These are phyloP conservation scores for Atkinsonella texensis DNA, from an alignment of 2,329 filamentous ascomycete species.

Conservation along the genomic window DNA sequence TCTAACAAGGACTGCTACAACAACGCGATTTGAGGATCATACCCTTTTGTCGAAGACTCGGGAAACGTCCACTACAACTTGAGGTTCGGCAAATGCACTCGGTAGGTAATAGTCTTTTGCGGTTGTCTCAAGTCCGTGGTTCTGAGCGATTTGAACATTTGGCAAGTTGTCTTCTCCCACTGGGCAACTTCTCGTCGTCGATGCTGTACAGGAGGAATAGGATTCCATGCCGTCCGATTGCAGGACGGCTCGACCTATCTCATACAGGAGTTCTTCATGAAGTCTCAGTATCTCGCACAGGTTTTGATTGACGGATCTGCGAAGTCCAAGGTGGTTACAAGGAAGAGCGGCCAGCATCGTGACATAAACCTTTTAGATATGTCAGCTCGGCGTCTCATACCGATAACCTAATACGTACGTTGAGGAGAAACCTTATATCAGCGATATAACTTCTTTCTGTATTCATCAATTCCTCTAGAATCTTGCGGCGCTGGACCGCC, in stretches of 20 bases:
- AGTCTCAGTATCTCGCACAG: constrained; percentile 68
- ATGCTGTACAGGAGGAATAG: constrained; percentile 35
- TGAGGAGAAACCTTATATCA: constrained; percentile 75
- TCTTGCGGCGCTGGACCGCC: constrained; percentile 61
- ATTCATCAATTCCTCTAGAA: constrained; percentile 72
- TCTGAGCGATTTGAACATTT: background rate
- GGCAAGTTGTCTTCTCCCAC: background rate
- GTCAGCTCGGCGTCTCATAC: constrained; percentile 7
- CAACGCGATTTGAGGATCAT: constrained; percentile 9
- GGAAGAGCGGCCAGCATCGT: constrained; percentile 63
- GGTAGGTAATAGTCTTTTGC: background rate
- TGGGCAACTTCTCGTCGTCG: constrained; percentile 8
- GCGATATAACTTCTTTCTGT: constrained; percentile 85
- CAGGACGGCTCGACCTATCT: constrained; percentile 60
- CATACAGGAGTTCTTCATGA: constrained; percentile 69
- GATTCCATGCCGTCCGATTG: constrained; percentile 49
- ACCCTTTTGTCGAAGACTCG: constrained; percentile 49
- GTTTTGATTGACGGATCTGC: constrained; percentile 66
- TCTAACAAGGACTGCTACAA: background rate
- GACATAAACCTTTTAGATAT: constrained; percentile 50
- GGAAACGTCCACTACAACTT: constrained; percentile 47
- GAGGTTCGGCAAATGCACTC: constrained; percentile 42
- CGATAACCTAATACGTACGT: constrained; percentile 26
- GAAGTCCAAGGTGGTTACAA: constrained; percentile 48
- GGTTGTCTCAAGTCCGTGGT: constrained; percentile 29